Evolutionary conservation across 1,284 basidiomycete species (phyloP), one percentile per base, ranked within the genome.

Genomic region (Butyriboletus appendiculatus): DNA sequence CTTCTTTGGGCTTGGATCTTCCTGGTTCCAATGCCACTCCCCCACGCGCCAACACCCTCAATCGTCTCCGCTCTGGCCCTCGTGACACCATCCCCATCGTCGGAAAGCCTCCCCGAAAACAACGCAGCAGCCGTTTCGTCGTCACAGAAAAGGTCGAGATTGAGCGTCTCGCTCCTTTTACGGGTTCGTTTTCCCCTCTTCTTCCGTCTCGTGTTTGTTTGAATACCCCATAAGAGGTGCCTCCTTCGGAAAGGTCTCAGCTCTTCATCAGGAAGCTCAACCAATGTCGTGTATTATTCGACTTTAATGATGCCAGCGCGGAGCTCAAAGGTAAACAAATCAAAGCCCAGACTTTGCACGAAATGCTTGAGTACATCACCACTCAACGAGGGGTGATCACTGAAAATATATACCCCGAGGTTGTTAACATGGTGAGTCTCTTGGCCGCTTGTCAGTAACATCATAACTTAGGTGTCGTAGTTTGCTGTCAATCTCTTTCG

Each of bases 361-460:
- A 99, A 77, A 95, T 99, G 93, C 82, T 99, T 69, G 97, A 99
- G 69, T 99, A 98, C 74, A 97, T 99, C 72, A 98, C 96, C 50
- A 94, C 92, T 48, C 94, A 98, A 73, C 86, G 94, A 58, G 91
- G 92, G 59, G 95, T 98, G 64, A 97, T 99, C 69, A 98, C 95
- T 47, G 97, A 99, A 73, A 86, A 83, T 65, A 83, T 99, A 85
- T 99, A 99, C 82, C 97, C 97, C 47, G 97, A 99, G 80, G 96
- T 99, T 58, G 94, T 99, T 63, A 88, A 88, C 71, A 99, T 99
- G 97, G 95, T 94, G 61, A 61, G 87, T 55, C 47, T 57, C 44
- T 20, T 26, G 9, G 2, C 20, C 37, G 32, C 52, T 55, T 33
- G 38, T 57, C 49, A 39, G 56, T 34, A 46, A 52, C 65, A 30